Evolutionary conservation across 768 basidiomycete genomes (phyloP).

Genomic region (Trametes elegans): DNA sequence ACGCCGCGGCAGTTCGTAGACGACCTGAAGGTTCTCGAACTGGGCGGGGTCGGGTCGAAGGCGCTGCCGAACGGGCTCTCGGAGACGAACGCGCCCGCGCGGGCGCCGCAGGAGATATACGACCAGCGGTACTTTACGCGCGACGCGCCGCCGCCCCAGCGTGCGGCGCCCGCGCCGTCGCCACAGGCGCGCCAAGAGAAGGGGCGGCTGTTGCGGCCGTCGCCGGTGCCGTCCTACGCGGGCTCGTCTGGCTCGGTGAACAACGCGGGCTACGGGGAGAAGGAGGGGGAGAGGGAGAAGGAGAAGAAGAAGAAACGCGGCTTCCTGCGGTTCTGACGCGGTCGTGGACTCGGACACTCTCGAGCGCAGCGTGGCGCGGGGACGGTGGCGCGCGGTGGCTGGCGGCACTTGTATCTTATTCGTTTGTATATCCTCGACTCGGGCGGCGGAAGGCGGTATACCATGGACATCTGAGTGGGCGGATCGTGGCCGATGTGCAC

Average conservation of each 20-base stretch:
- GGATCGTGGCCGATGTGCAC: not conserved
- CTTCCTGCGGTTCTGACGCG: conserved; percentile 65
- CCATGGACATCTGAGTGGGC: conserved; percentile 3
- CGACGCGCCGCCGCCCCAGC: conserved; percentile 57
- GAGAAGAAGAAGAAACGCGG: conserved; percentile 80
- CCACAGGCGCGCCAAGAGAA: conserved; percentile 31
- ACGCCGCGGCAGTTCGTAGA: conserved; percentile 84
- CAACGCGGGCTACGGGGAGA: conserved; percentile 19
- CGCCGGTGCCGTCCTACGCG: conserved; percentile 50
- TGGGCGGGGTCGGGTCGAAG: conserved; percentile 81
- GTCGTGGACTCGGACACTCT: too few relatives aligned
- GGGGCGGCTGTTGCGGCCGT: conserved; percentile 27
- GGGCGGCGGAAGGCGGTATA: conserved; percentile 4
- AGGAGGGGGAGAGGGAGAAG: conserved; percentile 27
- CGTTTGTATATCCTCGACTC: conserved; percentile 11
- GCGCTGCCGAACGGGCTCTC: conserved; percentile 68
- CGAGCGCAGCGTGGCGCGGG: not conserved
- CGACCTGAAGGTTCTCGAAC: conserved; percentile 83
- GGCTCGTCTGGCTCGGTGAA: conserved; percentile 42
- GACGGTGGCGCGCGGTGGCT: not conserved
- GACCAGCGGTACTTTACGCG: conserved; percentile 74
- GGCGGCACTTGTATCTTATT: conserved; percentile 16
- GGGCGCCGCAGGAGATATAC: conserved; percentile 72
- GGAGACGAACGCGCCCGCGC: conserved; percentile 42
- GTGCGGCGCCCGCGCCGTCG: conserved; percentile 35